Conservation (phyloP, 345 rosid genomes). For the Salix suchowensis region DNA sequence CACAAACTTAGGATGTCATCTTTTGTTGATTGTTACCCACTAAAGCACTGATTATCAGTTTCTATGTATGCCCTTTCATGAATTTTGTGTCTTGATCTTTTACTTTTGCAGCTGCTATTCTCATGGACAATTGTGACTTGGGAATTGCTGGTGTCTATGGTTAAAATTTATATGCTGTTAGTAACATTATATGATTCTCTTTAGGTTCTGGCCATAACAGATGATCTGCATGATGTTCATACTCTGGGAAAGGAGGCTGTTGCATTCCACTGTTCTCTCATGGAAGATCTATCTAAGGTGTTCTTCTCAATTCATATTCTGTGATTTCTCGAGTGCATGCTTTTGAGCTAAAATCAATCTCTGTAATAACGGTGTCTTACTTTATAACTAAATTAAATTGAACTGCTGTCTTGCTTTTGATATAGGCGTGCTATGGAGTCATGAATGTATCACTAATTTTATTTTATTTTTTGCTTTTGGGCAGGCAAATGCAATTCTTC, state of each 20-base stretch:
- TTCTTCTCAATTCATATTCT: constrained; percentile 21
- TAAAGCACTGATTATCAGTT: neutral
- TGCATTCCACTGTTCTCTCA: constrained; percentile 58
- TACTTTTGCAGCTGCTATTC: neutral
- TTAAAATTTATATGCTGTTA: constrained; percentile 14
- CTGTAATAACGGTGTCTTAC: neutral
- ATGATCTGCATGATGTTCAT: constrained; percentile 83
- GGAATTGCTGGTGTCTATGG: neutral
- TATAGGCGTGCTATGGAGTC: constrained; percentile 2
- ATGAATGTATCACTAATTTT: constrained; percentile 5
- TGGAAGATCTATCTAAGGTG: constrained; percentile 78
- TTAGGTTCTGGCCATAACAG: constrained; percentile 85
- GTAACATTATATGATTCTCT: constrained; percentile 19
- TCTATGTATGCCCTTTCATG: neutral
- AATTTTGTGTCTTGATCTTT: neutral
- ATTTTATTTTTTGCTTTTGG: constrained; percentile 2
- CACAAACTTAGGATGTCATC: neutral
- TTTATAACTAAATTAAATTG: neutral
- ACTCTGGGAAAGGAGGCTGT: constrained; percentile 85
- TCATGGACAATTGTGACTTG: neutral
- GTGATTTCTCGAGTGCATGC: constrained; percentile 8
- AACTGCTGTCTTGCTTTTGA: neutral
- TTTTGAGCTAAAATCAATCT: constrained; percentile 4
- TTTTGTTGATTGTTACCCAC: neutral
- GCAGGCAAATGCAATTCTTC: constrained; percentile 76